Base-by-base conservation (phyloP, 1,284 basidiomycete genomes). In the Ceratobasidium sp. region DNA sequence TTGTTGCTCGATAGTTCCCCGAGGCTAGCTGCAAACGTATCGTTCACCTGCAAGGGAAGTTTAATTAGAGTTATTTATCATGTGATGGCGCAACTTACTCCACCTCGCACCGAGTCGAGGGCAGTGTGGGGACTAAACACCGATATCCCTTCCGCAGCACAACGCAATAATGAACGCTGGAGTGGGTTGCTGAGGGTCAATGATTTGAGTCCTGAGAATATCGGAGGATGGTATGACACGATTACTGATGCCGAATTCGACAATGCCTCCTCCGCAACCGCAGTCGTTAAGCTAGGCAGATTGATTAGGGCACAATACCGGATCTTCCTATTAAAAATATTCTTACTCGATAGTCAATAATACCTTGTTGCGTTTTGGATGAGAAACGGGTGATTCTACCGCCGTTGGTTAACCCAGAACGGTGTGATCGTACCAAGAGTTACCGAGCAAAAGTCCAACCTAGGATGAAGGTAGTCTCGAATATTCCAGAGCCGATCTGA, bases 41-140 rank as follows among this genome's bases (percentile, higher is more conserved):
- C 62, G 27, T 69, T 71, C 57, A 72, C 42, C 68, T 68, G 50
- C 40, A 34, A 3, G 38, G 22, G 40, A 38, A 20, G 34, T 55
- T 22, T 71, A 27, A 17, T 6, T 53, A 68, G 50, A 31, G 55
- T 54, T 35, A 34, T 58, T 0, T 47, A 86, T 88, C 60, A 94
- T 80, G 90, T 90, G 93, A 77, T 92, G 10, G 10, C 38, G 4
- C 13, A 52, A 75, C 96, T 96, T 73, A 98, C 87, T 0, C 95
- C 95, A 13, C 87, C 92, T 62, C 84, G 84, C 1, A 92, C 88
- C 3, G 81, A 86, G 77, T 98, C 96, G 13, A 97, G 82, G 0
- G 91, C 86, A 0, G 92, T 94, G 78, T 98, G 96, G 0, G 95
- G 95, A 42, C 84, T 85, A 80, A 93, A 98, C 1, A 98, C 83